Evolutionary conservation across 805 yeast species (phyloP).

Genomic region (Sporopachydermia quercuum): DNA sequence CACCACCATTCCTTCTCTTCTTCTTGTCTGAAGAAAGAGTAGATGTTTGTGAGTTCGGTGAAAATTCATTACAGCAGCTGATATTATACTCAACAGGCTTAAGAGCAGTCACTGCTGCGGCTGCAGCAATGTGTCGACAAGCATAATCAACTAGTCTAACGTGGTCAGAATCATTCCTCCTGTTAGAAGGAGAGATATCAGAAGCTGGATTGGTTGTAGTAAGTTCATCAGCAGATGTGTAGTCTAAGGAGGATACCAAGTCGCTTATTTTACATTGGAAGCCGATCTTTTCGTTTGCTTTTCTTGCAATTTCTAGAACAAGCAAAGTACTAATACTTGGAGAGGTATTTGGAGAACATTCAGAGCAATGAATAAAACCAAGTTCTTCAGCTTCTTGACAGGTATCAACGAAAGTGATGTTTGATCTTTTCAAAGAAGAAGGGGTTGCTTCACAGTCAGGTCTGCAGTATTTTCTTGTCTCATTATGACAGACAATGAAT

Average conservation of each 20-base stretch:
- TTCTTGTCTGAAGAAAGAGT: conserved; percentile 17
- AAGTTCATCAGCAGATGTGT: conserved; percentile 7
- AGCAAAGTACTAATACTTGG: conserved; percentile 34
- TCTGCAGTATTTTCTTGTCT: conserved; percentile 35
- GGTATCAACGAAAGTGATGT: conserved; percentile 26
- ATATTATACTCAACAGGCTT: conserved; percentile 12
- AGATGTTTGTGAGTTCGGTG: conserved; percentile 4
- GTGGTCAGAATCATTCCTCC: conserved; percentile 55
- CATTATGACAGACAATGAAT: conserved; percentile 36
- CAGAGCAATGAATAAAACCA: conserved; percentile 37
- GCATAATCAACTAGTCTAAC: conserved; percentile 59
- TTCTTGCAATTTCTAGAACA: conserved; percentile 39
- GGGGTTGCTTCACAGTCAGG: conserved; percentile 43
- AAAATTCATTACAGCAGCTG: conserved; percentile 2
- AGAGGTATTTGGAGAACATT: conserved; percentile 35
- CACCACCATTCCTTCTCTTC: conserved; percentile 61
- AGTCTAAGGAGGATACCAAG: conserved; percentile 13
- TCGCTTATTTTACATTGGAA: conserved; percentile 11
- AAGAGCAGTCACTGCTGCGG: conserved; percentile 41
- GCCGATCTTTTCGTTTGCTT: conserved; percentile 35
- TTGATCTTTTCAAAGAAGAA: conserved; percentile 24
- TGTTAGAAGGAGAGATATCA: conserved; percentile 19
- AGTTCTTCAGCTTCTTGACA: conserved; percentile 26
- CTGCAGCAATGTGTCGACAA: conserved; percentile 70
- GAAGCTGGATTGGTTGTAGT: conserved; percentile 6